A percentile compares a stretch with the other conserved stretches of the same genome.
These are phyloP conservation scores for Nitzschia palea DNA, from an alignment of 108 stramenopile genomes.

Conservation along the genomic window DNA sequence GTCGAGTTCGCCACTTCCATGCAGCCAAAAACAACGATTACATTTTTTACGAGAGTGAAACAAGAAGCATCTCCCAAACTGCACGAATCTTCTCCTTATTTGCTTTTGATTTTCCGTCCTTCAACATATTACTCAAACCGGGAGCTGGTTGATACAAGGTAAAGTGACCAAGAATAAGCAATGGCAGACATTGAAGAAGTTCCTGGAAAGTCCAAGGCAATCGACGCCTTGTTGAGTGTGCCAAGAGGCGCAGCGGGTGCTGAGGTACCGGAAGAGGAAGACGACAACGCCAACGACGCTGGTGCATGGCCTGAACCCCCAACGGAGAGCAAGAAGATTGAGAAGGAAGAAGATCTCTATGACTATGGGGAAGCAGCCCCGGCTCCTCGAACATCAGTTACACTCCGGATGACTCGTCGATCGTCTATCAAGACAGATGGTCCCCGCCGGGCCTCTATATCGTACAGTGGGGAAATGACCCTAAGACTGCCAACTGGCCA, in stretches of 20 bases:
- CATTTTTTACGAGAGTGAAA: too few relatives aligned
- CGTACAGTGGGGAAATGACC: constrained; percentile 21
- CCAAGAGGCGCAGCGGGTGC: background rate
- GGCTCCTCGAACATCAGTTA: background rate
- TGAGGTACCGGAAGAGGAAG: background rate
- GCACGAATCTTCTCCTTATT: too few relatives aligned
- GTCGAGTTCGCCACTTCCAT: too few relatives aligned
- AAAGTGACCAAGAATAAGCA: too few relatives aligned
- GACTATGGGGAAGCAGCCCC: constrained; percentile 19
- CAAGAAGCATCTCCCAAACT: too few relatives aligned
- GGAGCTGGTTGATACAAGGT: too few relatives aligned
- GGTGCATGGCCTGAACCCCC: background rate
- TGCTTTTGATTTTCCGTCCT: too few relatives aligned
- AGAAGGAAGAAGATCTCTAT: constrained; percentile 17
- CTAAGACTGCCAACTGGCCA: constrained; percentile 4
- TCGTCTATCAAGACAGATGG: constrained; percentile 1
- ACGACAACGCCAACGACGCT: background rate
- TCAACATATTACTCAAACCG: too few relatives aligned
- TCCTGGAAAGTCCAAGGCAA: constrained; percentile 9
- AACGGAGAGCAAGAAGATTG: background rate
- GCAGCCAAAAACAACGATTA: too few relatives aligned
- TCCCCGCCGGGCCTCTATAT: constrained; percentile 13
- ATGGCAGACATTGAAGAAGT: background rate
- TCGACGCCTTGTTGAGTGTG: background rate
- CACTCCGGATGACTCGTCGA: background rate